A percentile compares a stretch with the other conserved stretches of the same genome.
Conservation (phyloP, 139 green algal species). For the Picochlorum sp. region DNA sequence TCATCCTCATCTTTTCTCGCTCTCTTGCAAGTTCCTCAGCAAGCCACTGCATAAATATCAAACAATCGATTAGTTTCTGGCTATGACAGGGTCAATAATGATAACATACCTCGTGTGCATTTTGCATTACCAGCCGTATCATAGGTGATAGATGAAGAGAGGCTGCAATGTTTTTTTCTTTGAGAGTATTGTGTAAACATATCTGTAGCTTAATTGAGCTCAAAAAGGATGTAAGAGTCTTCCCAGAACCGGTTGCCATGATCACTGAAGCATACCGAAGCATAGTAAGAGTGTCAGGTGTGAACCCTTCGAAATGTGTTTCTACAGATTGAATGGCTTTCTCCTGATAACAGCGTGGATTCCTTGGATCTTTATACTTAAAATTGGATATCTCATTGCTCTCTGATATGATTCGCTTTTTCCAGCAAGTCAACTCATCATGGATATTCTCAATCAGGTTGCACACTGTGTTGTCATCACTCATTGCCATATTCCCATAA, state of each 20-base stretch:
- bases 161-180: neutral
- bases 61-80: neutral
- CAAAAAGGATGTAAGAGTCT: neutral
- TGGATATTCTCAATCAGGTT: neutral
- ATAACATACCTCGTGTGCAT: neutral
- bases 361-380: neutral
- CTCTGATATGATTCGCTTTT: neutral
- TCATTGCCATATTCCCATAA: neutral
- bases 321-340: neutral
- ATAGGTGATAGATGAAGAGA: slow-evolving; percentile 7
- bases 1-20: neutral
- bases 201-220: neutral
- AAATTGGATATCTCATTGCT: neutral
- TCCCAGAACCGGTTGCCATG: slow-evolving; percentile 1
- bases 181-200: no score
- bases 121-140: slow-evolving; percentile 2
- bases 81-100: neutral
- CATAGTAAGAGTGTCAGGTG: neutral
- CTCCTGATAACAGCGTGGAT: neutral
- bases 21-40: neutral
- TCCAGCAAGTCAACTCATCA: neutral
- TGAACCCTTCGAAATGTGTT: neutral
- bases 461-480: neutral
- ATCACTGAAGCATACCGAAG: neutral
- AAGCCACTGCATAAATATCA: neutral